Evolutionary conservation across 2,329 filamentous ascomycete genomes (phyloP), one percentile per base, ranked within the genome.

Genomic region (Xylariales sp.): DNA sequence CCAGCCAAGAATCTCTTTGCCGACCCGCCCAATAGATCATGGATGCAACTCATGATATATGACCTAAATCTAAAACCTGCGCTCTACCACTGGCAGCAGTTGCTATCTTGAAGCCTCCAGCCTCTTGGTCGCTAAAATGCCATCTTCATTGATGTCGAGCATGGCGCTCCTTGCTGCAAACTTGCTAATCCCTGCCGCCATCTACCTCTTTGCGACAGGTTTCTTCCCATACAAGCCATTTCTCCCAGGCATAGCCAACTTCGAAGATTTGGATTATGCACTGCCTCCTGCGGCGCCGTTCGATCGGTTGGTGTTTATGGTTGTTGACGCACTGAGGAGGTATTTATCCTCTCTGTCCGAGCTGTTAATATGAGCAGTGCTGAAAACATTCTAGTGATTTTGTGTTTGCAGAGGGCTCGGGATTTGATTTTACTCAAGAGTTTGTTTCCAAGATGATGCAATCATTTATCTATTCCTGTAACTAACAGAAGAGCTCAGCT

Each of bases 221-320:
- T 98, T 98, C 73, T 98, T 98, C 56, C 93, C 93, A 6, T 96
- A 97, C 65, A 98, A 98, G 57, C 89, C 93, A 3, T 85, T 95
- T 48, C 73, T 98, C 33, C 81, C 90, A 10, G 93, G 93, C 4
- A 68, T 95, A 32, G 90, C 93, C 8, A 68, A 75, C 45, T 85
- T 82, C 61, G 74, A 78, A 45, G 54, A 73, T 34, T 57, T 76
- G 19, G 64, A 70, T 32, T 71, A 75, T 65, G 79, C 69, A 15
- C 54, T 63, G 32, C 72, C 72, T 6, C 81, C 85, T 4, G 63
- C 71, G 33, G 75, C 86, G 23, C 81, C 85, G 0, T 98, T 98
- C 60, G 81, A 97, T 62, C 89, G 84, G 54, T 70, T 97, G 37
- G 72, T 98, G 38, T 96, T 98, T 61, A 97, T 98, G 91, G 89